These are phyloP conservation scores for Diutina mesorugosa DNA, from an alignment of 1,139 yeast genomes.

Conservation along the genomic window DNA sequence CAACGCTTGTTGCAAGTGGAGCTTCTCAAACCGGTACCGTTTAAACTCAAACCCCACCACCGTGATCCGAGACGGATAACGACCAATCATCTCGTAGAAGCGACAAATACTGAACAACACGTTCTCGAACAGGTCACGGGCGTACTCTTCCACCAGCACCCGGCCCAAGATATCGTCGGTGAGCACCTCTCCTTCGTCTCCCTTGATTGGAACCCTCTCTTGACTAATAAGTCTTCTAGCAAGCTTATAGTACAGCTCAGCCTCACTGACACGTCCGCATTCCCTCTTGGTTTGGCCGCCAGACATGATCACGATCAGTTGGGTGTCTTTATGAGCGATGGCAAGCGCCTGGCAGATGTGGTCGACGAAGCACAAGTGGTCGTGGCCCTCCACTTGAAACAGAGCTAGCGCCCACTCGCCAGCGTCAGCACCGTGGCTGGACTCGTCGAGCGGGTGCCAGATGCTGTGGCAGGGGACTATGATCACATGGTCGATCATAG, in stretches of 20 bases:
- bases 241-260: slow-evolving; percentile 40
- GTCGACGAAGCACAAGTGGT: slow-evolving; percentile 51
- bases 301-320: slow-evolving; percentile 36
- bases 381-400: slow-evolving; percentile 59
- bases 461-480: slow-evolving; percentile 62
- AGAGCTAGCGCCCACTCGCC: slow-evolving; percentile 53
- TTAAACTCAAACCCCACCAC: slow-evolving; percentile 72
- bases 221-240: slow-evolving; percentile 9
- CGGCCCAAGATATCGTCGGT: slow-evolving; percentile 10
- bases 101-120: slow-evolving; percentile 50
- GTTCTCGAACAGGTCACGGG: slow-evolving; percentile 76
- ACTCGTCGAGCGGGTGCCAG: slow-evolving; percentile 30
- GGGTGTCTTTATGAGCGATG: slow-evolving; percentile 16
- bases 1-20: slow-evolving; percentile 40
- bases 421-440: slow-evolving; percentile 21
- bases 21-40: slow-evolving; percentile 37
- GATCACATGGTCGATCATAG: slow-evolving; percentile 15
- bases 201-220: slow-evolving; percentile 4
- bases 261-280: slow-evolving; percentile 48
- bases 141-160: slow-evolving; percentile 48
- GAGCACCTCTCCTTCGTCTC: slow-evolving; percentile 4
- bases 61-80: slow-evolving; percentile 39
- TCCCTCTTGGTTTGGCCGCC: slow-evolving; percentile 61
- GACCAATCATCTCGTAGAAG: slow-evolving; percentile 32
- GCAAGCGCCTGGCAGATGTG: slow-evolving; percentile 36